Evolutionary conservation across 768 basidiomycete species (phyloP).

Genomic region (Fomitopsis pulvina): DNA sequence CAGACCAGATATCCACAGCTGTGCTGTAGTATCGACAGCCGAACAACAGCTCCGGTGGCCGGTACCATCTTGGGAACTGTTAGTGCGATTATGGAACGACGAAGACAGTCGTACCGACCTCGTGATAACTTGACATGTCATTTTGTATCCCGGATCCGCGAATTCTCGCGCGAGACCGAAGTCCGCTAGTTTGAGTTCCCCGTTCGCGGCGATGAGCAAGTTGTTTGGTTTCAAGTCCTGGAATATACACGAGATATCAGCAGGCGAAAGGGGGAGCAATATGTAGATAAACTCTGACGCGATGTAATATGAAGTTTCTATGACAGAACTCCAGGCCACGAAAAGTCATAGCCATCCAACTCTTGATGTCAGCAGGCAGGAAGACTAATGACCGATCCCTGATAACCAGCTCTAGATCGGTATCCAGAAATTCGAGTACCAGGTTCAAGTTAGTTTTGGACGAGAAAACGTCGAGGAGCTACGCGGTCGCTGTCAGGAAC

Average conservation of each 20-base stretch:
- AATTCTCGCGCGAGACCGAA: constrained; percentile 97
- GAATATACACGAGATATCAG: neutral
- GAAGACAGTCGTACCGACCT: constrained; percentile 45
- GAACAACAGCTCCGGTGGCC: constrained; percentile 91
- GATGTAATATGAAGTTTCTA: constrained; percentile 87
- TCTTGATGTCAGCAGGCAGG: constrained; percentile 92
- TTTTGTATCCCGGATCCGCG: constrained; percentile 90
- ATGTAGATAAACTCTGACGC: constrained; percentile 44
- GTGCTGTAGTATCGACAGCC: constrained; percentile 88
- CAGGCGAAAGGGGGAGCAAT: neutral
- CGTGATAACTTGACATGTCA: constrained; percentile 99
- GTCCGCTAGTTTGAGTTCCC: constrained; percentile 95
- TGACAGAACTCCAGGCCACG: constrained; percentile 99
- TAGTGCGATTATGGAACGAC: neutral
- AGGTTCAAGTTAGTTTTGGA: constrained; percentile 95
- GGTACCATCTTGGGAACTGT: constrained; percentile 77
- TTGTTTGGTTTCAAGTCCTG: constrained; percentile 99
- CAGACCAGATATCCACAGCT: constrained; percentile 94
- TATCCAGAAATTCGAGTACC: constrained; percentile 93
- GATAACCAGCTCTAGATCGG: constrained; percentile 95
- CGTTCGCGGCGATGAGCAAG: constrained; percentile 85
- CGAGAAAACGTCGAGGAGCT: constrained; percentile 97
- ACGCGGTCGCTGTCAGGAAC: neutral
- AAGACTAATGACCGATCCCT: constrained; percentile 91
- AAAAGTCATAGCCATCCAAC: constrained; percentile 98